Evolutionary conservation across 495 filamentous ascomycete genomes (phyloP), one percentile per base, ranked within the genome.

Genomic region (Xylaria nigripes): DNA sequence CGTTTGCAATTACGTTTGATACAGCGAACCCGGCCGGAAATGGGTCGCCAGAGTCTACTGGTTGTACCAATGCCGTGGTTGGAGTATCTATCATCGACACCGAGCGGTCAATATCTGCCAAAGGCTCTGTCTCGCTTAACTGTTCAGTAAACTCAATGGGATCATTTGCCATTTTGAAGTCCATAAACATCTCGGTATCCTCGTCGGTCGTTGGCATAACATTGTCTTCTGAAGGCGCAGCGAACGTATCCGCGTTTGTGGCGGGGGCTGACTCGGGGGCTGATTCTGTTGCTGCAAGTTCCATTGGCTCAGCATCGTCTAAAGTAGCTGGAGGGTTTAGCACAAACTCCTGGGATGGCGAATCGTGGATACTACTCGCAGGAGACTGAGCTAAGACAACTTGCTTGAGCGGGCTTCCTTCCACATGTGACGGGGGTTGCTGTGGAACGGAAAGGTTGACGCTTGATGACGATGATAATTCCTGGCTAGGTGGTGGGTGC

Each of bases 351-450:
- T 30, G 51, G 6, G 47, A 40, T 23, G 36, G 7, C 10, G 51
- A 27, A 30, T 56, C 56, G 3, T 50, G 50, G 9, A 47, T 36
- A 8, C 19, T 25, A 32, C 46, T 41, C 18, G 54, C 51, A 10
- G 64, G 59, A 38, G 64, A 64, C 8, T 56, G 51, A 16, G 45
- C 57, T 13, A 55, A 58, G 22, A 75, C 63, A 29, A 76, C 71
- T 42, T 76, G 70, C 59, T 75, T 76, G 5, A 76, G 56, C 2
- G 75, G 75, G 29, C 73, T 77, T 12, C 73, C 75, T 51, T 76
- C 75, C 5, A 74, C 56, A 50, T 65, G 61, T 2, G 61, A 55
- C 58, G 38, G 63, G 46, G 8, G 57, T 45, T 56, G 58, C 10
- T 61, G 65, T 18, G 58, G 54, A 54, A 25, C 46, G 5, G 53